These are phyloP conservation scores for Leccinum subrobustum DNA, from an alignment of 1,284 basidiomycete species.

Conservation along the genomic window DNA sequence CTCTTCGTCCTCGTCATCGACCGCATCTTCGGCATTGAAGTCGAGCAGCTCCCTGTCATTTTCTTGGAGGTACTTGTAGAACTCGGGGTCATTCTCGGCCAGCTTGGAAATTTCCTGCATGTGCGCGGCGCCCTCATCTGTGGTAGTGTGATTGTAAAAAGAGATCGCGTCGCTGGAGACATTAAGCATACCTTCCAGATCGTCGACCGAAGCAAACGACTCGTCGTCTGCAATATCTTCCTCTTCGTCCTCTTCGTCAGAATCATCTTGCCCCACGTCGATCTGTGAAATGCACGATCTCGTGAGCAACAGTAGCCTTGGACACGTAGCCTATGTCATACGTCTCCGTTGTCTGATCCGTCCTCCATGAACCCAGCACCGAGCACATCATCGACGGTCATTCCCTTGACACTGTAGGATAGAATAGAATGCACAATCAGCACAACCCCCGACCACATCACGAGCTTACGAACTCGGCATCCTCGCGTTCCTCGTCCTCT, in stretches of 20 bases:
- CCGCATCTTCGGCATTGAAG: constrained; percentile 56
- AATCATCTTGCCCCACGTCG: constrained; percentile 45
- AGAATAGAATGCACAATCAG: constrained; percentile 7
- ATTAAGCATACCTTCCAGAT: constrained; percentile 57
- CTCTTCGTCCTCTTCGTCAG: constrained; percentile 44
- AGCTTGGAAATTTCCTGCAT: constrained; percentile 85
- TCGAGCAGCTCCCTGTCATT: constrained; percentile 89
- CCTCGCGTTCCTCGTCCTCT: constrained; percentile 24
- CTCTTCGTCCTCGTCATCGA: constrained; percentile 44
- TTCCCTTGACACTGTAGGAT: constrained; percentile 46
- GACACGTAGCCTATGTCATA: constrained; percentile 13
- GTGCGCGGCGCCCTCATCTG: constrained; percentile 73
- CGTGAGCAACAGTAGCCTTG: constrained; percentile 3
- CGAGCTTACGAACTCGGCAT: constrained; percentile 15
- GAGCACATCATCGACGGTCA: constrained; percentile 82
- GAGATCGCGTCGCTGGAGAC: neutral
- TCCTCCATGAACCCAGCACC: constrained; percentile 73
- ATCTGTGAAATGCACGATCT: constrained; percentile 24
- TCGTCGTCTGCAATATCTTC: constrained; percentile 58
- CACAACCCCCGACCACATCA: neutral
- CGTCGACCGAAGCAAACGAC: constrained; percentile 76
- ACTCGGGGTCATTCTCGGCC: constrained; percentile 95
- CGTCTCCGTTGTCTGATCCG: constrained; percentile 44
- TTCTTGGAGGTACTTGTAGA: constrained; percentile 97
- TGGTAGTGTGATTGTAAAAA: constrained; percentile 6